Evolutionary conservation across 2,329 filamentous ascomycete genomes (phyloP), one percentile per base, ranked within the genome.

Genomic region (Pestalotiopsis fici): DNA sequence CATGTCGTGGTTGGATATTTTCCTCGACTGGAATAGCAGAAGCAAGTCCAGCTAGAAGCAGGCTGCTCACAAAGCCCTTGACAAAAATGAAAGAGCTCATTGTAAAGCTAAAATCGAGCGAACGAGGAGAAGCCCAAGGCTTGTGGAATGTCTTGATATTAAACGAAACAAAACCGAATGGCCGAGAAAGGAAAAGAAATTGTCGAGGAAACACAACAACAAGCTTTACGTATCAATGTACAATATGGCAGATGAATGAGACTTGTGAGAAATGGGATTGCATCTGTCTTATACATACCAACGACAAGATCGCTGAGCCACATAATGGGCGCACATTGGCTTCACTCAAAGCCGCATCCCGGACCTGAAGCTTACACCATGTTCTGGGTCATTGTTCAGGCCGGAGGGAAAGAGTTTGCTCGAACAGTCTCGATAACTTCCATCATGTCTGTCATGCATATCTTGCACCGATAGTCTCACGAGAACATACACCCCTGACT

Each of bases 71-170:
- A 25, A 68, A 21, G 21, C 64, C 64, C 28, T 55, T 60, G 25
- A 66, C n/a, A 11, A 37, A 66, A 5, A 59, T 39, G 3, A 68
- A 56, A 23, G 67, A 65, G 18, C 21, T 39, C 67, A 68, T 68
- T 18, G 1, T 66, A 11, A 59, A 60, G 18, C 18, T 12, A 13
- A 55, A 18, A 15, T 55, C 21, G 50, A 60, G 28, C 39, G 57
- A 54, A 27, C 25, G 57, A 62, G 12, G 11, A 66, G 35, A 54
- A 55, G 39, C 13, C 65, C 37, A 62, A 37, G 25, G 59, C 11
- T 55, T 23, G 9, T 27, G n/a, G 27, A 35, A 15, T 9, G 9
- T 61, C 39, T 50, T 28, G 28, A 59, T n/a, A 21, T 31, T 11
- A 50, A 35, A 11, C 18, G 27, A 4, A 13, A 62, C 6, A 50